These are phyloP conservation scores for Ajuga reptans DNA, from an alignment of 305 asterid species.

Conservation along the genomic window DNA sequence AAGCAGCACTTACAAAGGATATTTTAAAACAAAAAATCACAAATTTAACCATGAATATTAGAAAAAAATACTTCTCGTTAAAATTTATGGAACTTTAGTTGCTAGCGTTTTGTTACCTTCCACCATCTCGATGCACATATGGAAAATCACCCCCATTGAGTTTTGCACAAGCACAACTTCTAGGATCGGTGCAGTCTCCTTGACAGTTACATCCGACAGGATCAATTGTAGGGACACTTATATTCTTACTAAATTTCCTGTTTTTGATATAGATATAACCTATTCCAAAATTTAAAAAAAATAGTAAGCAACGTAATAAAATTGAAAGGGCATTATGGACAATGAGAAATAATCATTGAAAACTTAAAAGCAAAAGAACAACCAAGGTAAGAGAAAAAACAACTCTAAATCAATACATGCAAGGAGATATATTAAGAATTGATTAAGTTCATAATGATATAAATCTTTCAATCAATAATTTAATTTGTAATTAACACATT, in stretches of 20 bases:
- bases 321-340: background rate
- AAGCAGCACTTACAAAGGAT: background rate
- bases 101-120: constrained; percentile 41
- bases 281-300: constrained; percentile 21
- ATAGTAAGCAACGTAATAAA: background rate
- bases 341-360: background rate
- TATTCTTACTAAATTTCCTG: constrained; percentile 40
- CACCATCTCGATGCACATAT: constrained; percentile 59
- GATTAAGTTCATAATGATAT: background rate
- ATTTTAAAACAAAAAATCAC: background rate
- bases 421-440: background rate
- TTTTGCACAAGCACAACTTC: constrained; percentile 66
- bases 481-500: no score
- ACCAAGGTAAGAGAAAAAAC: background rate
- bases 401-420: background rate
- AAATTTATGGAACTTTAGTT: background rate
- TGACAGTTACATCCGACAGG: constrained; percentile 57
- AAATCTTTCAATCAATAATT: background rate
- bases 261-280: constrained; percentile 51
- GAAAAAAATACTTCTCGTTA: background rate
- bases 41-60: background rate
- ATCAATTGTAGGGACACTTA: constrained; percentile 39
- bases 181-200: constrained; percentile 52
- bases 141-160: constrained; percentile 84
- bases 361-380: background rate